A percentile compares a stretch with the other conserved stretches of the same genome.
Evolutionary conservation across 768 basidiomycete species (phyloP).

Genomic region (Galerina sulciceps): DNA sequence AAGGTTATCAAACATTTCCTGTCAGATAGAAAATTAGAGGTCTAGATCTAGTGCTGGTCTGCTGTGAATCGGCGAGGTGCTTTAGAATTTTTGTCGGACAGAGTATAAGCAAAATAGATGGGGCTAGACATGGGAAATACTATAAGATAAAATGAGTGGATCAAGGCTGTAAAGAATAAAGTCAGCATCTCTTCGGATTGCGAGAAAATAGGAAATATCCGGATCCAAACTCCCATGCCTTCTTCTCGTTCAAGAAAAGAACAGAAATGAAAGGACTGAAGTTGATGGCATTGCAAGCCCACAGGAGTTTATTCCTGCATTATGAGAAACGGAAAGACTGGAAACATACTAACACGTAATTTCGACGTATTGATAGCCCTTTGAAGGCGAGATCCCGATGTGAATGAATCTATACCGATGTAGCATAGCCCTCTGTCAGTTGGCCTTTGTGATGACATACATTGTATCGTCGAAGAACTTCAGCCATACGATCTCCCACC

Average conservation of each 20-base stretch:
- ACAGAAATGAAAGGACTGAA: background rate
- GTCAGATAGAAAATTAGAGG: conserved; percentile 22
- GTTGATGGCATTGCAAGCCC: background rate
- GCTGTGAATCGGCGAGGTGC: conserved; percentile 16
- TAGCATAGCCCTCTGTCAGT: background rate
- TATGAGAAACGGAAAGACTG: background rate
- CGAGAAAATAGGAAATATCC: background rate
- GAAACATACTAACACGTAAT: conserved; percentile 5
- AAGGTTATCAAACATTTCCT: conserved; percentile 32
- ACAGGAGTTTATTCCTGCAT: background rate
- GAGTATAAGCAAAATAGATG: conserved; percentile 2
- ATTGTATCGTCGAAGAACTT: background rate
- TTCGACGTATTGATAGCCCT: background rate
- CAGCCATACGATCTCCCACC: background rate
- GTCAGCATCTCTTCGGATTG: background rate
- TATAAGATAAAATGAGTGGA: background rate
- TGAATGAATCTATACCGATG: background rate
- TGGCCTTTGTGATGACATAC: background rate
- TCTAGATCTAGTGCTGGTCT: conserved; percentile 14
- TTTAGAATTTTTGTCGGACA: conserved; percentile 11
- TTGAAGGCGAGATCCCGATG: background rate
- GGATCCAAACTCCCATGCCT: background rate
- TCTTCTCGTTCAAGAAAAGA: background rate
- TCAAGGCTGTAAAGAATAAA: background rate
- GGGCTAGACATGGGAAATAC: conserved; percentile 7